These are phyloP conservation scores for Hypoxylon sp. DNA, from an alignment of 2,329 filamentous ascomycete genomes.

Conservation along the genomic window DNA sequence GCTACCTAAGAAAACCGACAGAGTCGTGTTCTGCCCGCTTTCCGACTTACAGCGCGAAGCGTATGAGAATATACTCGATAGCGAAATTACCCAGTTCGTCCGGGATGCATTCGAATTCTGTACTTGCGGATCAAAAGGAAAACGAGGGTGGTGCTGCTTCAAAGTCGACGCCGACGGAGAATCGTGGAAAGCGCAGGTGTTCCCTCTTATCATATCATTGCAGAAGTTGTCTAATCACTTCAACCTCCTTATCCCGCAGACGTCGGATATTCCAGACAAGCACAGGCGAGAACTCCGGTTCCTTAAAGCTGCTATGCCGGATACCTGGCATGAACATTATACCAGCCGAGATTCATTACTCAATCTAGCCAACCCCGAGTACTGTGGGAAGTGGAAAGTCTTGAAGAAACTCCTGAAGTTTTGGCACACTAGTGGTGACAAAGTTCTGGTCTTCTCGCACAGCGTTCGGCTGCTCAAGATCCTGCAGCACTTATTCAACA, in stretches of 20 bases:
- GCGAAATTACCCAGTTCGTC: conserved; percentile 77
- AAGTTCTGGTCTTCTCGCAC: conserved; percentile 95
- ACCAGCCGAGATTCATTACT: conserved; percentile 81
- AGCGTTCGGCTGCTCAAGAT: conserved; percentile 88
- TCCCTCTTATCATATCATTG: conserved; percentile 84
- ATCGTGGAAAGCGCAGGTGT: conserved; percentile 82
- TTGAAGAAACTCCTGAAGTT: conserved; percentile 87
- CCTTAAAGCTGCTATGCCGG: conserved; percentile 80
- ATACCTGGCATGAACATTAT: conserved; percentile 81
- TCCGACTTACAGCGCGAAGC: conserved; percentile 84
- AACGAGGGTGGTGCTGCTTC: conserved; percentile 86
- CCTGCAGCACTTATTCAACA: conserved; percentile 85
- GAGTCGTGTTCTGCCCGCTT: conserved; percentile 93
- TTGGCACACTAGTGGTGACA: conserved; percentile 92
- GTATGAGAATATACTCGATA: conserved; percentile 85
- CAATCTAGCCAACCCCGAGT: conserved; percentile 86
- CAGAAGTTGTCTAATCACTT: conserved; percentile 94
- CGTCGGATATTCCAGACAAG: conserved; percentile 75
- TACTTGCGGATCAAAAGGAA: conserved; percentile 75
- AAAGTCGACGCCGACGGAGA: conserved; percentile 69
- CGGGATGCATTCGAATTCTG: conserved; percentile 77
- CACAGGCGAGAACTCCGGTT: conserved; percentile 82
- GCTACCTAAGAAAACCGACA: conserved; percentile 92
- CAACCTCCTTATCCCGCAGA: conserved; percentile 82
- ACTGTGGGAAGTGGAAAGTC: conserved; percentile 97